phyloP scores from a whole-genome alignment of 2,329 filamentous ascomycete species.

The Cytospora schulzeri region DNA sequence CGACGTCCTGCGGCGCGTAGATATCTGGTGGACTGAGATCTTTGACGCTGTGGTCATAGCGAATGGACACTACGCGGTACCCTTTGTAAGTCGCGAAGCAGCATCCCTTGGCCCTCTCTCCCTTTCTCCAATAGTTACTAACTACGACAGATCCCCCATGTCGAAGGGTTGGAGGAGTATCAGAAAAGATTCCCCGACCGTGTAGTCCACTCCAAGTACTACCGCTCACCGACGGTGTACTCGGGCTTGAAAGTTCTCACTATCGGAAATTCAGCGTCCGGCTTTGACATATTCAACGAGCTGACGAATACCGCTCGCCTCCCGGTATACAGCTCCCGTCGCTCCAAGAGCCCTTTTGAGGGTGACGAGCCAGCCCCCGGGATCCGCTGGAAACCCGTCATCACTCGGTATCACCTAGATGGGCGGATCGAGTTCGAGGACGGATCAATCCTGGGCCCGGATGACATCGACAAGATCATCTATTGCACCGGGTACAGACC shows the following conservation, averaged over 20 bases:
- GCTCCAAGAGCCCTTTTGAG: slow-evolving; percentile 54
- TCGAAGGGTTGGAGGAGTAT: slow-evolving; percentile 47
- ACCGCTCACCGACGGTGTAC: slow-evolving; percentile 43
- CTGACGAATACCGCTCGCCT: slow-evolving; percentile 40
- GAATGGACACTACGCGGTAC: slow-evolving; percentile 48
- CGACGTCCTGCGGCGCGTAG: slow-evolving; percentile 45
- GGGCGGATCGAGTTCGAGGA: slow-evolving; percentile 48
- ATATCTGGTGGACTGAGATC: slow-evolving; percentile 56
- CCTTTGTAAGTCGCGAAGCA: slow-evolving; percentile 42
- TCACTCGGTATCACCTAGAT: slow-evolving; percentile 46
- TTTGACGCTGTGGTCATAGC: slow-evolving; percentile 50
- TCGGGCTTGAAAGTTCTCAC: slow-evolving; percentile 40
- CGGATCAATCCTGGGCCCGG: slow-evolving; percentile 34
- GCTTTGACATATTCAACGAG: slow-evolving; percentile 44
- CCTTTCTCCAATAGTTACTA: neutral
- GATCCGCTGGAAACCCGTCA: slow-evolving; percentile 56
- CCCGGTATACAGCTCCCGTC: slow-evolving; percentile 55
- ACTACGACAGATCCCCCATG: slow-evolving; percentile 44
- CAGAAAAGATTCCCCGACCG: slow-evolving; percentile 42
- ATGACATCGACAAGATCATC: slow-evolving; percentile 43
- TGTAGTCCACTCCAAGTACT: slow-evolving; percentile 49
- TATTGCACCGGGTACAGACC: slow-evolving; percentile 48
- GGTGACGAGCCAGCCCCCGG: slow-evolving; percentile 48
- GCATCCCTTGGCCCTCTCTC: neutral
- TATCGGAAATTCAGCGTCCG: slow-evolving; percentile 49